A percentile compares a stretch with the other conserved stretches of the same genome.
These are phyloP conservation scores for Diaporthe humulicola DNA, from an alignment of 2,329 filamentous ascomycete species.

Conservation along the genomic window DNA sequence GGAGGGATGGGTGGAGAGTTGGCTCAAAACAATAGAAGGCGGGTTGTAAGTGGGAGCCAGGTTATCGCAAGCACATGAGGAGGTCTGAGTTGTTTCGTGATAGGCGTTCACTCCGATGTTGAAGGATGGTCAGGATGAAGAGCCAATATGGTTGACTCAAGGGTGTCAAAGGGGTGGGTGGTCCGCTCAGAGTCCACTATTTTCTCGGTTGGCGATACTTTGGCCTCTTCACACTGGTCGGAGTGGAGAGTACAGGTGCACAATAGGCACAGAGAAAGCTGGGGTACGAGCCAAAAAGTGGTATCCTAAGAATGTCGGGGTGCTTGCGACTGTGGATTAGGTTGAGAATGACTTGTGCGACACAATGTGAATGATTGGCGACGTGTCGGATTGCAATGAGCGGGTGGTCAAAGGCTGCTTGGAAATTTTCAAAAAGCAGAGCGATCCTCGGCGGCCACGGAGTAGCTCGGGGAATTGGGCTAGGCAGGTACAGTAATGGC, in stretches of 20 bases:
- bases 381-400: slow-evolving; percentile 10
- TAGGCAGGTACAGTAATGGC: neutral
- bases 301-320: neutral
- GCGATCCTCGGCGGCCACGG: slow-evolving; percentile 23
- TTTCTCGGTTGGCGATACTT: slow-evolving; percentile 18
- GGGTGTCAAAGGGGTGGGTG: slow-evolving; percentile 2
- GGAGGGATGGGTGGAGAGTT: neutral
- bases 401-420: slow-evolving; percentile 18
- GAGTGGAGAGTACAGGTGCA: neutral
- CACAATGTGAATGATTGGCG: slow-evolving; percentile 6
- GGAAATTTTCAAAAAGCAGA: slow-evolving; percentile 30
- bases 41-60: slow-evolving; percentile 1
- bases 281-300: neutral
- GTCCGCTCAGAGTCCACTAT: slow-evolving; percentile 21
- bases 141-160: slow-evolving; percentile 22
- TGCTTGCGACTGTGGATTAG: neutral
- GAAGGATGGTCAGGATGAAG: neutral
- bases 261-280: neutral
- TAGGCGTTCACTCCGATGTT: neutral
- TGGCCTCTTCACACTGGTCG: slow-evolving; percentile 29
- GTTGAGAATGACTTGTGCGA: slow-evolving; percentile 29
- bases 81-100: slow-evolving; percentile 5
- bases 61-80: slow-evolving; percentile 28
- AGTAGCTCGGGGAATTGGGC: slow-evolving; percentile 26
- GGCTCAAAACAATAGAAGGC: neutral